Conservation (phyloP, 2,329 filamentous ascomycete species). For the Lachnum nothofagi region DNA sequence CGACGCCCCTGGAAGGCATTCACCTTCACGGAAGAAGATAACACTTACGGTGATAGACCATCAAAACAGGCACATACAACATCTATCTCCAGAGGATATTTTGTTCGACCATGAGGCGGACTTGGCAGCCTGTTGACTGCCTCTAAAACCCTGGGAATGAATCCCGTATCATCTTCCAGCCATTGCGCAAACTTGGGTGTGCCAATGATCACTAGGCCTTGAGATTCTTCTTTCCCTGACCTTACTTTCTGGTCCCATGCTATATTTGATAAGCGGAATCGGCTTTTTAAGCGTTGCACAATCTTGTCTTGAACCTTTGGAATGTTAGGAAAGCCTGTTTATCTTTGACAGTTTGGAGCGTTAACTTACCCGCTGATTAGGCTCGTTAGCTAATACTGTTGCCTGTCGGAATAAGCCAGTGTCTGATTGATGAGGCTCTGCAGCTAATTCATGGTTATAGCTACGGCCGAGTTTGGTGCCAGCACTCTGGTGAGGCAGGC, state of each 20-base stretch:
- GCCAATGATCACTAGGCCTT: constrained; percentile 31
- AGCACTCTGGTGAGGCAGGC: no score
- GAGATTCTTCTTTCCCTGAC: background rate
- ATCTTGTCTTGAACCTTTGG: background rate
- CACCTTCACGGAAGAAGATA: no score
- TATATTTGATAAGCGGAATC: background rate
- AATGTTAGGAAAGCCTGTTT: background rate
- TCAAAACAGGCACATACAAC: constrained; percentile 54
- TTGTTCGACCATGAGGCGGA: background rate
- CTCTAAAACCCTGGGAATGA: constrained; percentile 27
- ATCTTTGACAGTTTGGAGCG: background rate
- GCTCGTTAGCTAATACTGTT: background rate
- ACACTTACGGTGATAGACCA: constrained; percentile 41
- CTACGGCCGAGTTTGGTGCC: no score
- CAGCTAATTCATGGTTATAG: no score
- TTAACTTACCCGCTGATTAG: background rate
- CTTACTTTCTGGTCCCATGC: background rate
- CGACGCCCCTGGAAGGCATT: no score
- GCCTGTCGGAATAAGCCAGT: background rate
- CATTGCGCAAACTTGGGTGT: constrained; percentile 30
- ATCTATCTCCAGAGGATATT: constrained; percentile 34
- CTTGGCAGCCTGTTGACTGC: constrained; percentile 2
- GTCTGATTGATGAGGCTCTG: no score
- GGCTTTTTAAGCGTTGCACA: background rate
- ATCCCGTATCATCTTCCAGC: constrained; percentile 27